Percentiles rank a stretch among this genome's conserved stretches.
phyloP scores from a whole-genome alignment of 495 filamentous ascomycete genomes.

The Talaromyces adpressus region DNA sequence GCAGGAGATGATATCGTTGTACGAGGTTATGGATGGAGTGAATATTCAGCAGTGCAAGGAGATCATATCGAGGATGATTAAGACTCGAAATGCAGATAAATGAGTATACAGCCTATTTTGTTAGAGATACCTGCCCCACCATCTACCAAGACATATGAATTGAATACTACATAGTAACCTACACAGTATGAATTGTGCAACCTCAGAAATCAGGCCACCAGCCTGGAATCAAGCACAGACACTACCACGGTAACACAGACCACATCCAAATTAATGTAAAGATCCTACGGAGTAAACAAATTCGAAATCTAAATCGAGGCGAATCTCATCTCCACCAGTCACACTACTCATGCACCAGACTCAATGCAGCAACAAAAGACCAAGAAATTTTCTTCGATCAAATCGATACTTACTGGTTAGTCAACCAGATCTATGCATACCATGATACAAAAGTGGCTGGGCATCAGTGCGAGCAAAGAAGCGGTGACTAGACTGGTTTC shows the following conservation, averaged over 20 bases:
- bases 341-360: not conserved
- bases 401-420: not conserved
- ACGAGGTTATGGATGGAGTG: conserved; percentile 86
- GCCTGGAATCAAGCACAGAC: not conserved
- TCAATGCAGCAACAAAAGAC: not conserved
- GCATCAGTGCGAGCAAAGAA: not conserved
- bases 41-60: conserved; percentile 77
- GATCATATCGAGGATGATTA: conserved; percentile 75
- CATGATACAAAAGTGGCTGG: not conserved
- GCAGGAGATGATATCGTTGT: conserved; percentile 92
- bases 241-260: not conserved
- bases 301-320: not conserved
- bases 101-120: conserved; percentile 25
- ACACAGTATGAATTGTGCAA: not conserved
- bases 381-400: not conserved
- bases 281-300: not conserved
- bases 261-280: not conserved
- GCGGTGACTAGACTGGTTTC: not conserved
- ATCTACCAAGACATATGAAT: not conserved
- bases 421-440: not conserved
- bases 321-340: not conserved
- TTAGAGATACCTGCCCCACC: not conserved
- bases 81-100: conserved; percentile 73
- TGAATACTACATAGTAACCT: not conserved
- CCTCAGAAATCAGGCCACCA: not conserved